Evolutionary conservation across 2,329 filamentous ascomycete species (phyloP).

Genomic region (Alternaria triticina): DNA sequence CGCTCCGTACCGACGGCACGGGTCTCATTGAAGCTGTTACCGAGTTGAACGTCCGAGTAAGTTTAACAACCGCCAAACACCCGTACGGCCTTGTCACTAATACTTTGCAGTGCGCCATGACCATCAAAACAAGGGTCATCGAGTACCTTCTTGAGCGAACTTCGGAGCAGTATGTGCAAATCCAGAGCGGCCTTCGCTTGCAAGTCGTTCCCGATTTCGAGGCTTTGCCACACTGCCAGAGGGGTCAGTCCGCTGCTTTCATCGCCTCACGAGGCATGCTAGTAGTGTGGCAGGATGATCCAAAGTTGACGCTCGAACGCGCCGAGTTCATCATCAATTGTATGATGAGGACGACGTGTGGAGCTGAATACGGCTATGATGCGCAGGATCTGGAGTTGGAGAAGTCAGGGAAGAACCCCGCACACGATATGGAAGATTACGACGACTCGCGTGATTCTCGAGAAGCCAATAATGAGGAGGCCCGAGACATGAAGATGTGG

Average conservation of each 20-base stretch:
- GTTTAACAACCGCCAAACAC: conserved; percentile 15
- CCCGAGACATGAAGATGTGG: conserved; percentile 60
- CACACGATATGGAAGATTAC: conserved; percentile 20
- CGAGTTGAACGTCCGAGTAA: conserved; percentile 61
- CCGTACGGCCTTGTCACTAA: conserved; percentile 1
- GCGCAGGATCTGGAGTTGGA: conserved; percentile 46
- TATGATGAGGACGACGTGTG: conserved; percentile 75
- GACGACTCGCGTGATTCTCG: conserved; percentile 39
- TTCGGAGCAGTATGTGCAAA: conserved; percentile 60
- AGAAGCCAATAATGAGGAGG: conserved; percentile 36
- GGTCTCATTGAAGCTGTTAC: conserved; percentile 59
- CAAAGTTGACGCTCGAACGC: conserved; percentile 71
- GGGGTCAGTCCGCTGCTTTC: conserved; percentile 82
- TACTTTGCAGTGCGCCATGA: conserved; percentile 65
- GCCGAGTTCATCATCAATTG: conserved; percentile 77
- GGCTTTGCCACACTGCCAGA: conserved; percentile 67
- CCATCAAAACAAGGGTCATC: conserved; percentile 69
- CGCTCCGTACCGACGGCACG: conserved; percentile 53
- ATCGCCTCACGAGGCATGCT: conserved; percentile 73
- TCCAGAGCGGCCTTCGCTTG: conserved; percentile 64
- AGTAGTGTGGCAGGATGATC: conserved; percentile 83
- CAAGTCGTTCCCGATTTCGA: conserved; percentile 67
- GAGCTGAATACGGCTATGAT: conserved; percentile 53
- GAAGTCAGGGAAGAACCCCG: conserved; percentile 31
- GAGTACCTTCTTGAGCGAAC: conserved; percentile 59